These are phyloP conservation scores for Colletotrichum musicola DNA, from an alignment of 2,329 filamentous ascomycete genomes.

Conservation along the genomic window DNA sequence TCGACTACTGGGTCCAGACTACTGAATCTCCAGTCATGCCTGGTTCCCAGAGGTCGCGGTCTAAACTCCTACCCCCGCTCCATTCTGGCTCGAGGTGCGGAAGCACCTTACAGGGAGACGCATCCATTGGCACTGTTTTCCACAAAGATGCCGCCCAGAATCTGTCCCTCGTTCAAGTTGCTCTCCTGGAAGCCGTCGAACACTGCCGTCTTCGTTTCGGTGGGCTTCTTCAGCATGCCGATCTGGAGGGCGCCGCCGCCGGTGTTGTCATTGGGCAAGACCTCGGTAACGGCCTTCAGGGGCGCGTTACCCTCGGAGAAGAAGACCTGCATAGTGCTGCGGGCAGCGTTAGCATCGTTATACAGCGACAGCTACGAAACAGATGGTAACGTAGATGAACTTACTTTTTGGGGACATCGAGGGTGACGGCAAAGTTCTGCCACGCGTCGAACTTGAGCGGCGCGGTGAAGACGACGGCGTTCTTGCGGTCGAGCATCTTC, in stretches of 20 bases:
- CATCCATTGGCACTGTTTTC: slow-evolving; percentile 56
- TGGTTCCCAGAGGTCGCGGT: too few species aligned
- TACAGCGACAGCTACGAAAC: too few species aligned
- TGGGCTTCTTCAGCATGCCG: slow-evolving; percentile 72
- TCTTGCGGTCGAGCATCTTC: slow-evolving; percentile 61
- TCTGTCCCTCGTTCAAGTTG: slow-evolving; percentile 63
- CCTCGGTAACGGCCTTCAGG: slow-evolving; percentile 60
- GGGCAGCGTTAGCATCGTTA: not conserved
- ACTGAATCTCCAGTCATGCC: too few species aligned
- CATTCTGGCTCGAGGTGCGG: not conserved
- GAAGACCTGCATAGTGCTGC: slow-evolving; percentile 68
- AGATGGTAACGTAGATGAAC: slow-evolving; percentile 39
- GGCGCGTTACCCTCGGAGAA: slow-evolving; percentile 63
- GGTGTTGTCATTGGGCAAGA: slow-evolving; percentile 62
- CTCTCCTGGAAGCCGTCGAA: slow-evolving; percentile 61
- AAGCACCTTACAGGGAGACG: slow-evolving; percentile 6
- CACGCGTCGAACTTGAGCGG: slow-evolving; percentile 63
- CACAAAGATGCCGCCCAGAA: slow-evolving; percentile 65
- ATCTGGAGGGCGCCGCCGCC: slow-evolving; percentile 73
- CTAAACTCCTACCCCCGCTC: not conserved
- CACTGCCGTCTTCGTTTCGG: slow-evolving; percentile 57
- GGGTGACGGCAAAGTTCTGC: slow-evolving; percentile 73
- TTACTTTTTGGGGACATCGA: slow-evolving; percentile 69
- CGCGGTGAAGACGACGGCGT: slow-evolving; percentile 62
- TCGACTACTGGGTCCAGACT: too few species aligned